These are phyloP conservation scores for Pythium dissotocum DNA, from an alignment of 352 stramenopile genomes.

Conservation along the genomic window DNA sequence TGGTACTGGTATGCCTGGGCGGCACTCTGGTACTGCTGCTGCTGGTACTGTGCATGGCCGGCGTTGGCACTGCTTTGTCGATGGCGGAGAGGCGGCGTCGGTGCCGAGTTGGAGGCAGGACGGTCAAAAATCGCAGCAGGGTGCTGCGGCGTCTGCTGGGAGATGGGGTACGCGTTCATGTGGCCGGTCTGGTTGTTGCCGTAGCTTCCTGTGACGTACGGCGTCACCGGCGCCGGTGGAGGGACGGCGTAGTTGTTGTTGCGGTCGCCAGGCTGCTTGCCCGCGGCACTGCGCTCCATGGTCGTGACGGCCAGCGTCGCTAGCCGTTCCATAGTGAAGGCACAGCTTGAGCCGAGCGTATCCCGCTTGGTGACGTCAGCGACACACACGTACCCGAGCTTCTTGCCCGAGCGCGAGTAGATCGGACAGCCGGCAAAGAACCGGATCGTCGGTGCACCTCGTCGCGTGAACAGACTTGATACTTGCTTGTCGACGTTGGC, in stretches of 20 bases:
- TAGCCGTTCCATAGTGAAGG: slow-evolving; percentile 81
- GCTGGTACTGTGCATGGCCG: not conserved
- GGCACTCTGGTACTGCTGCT: slow-evolving; percentile 21
- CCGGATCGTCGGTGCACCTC: slow-evolving; percentile 46
- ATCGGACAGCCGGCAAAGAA: slow-evolving; percentile 83
- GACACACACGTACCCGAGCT: slow-evolving; percentile 79
- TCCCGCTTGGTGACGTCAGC: slow-evolving; percentile 78
- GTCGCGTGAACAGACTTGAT: slow-evolving; percentile 50
- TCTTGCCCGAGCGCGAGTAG: slow-evolving; percentile 66
- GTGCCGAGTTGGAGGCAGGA: slow-evolving; percentile 7
- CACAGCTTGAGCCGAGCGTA: slow-evolving; percentile 64
- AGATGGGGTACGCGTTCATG: slow-evolving; percentile 4
- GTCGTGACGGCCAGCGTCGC: slow-evolving; percentile 75
- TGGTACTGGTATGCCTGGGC: slow-evolving; percentile 31
- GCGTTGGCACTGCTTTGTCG: slow-evolving; percentile 24
- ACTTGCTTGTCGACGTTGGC: slow-evolving; percentile 72
- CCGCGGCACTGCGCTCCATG: slow-evolving; percentile 58
- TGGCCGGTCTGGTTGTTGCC: slow-evolving; percentile 30
- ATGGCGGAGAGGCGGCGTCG: slow-evolving; percentile 15
- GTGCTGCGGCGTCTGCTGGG: slow-evolving; percentile 10
- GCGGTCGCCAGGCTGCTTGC: slow-evolving; percentile 34
- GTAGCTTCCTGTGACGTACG: slow-evolving; percentile 21
- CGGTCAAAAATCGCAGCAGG: slow-evolving; percentile 51
- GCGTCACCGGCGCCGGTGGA: slow-evolving; percentile 11
- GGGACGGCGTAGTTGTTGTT: slow-evolving; percentile 32